Base-by-base conservation (phyloP, 2,329 filamentous ascomycete species). In the Aspergillaceae sp. region DNA sequence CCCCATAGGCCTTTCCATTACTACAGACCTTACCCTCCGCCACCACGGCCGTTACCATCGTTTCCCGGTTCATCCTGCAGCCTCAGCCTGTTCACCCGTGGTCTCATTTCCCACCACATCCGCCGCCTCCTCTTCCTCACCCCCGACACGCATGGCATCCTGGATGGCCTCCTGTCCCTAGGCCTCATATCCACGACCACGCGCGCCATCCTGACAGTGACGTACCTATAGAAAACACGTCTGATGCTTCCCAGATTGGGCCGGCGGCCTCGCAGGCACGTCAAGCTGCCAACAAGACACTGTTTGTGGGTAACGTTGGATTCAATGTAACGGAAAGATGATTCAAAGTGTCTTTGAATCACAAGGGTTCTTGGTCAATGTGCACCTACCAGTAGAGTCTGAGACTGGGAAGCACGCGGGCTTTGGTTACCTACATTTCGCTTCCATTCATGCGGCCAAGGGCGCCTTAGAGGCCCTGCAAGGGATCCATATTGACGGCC, bases 231-330 rank as follows among this genome's bases (percentile, higher is more conserved):
- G 9, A 5, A 4, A 36, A 32, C 36, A 40, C 30, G 9, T 3
- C 7, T 10, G n/a, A 44, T 7, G 5, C 10, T 5, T 11, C 41
- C 28, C 29, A 36, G 3, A 41, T 8, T 9, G 30, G 6, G 8
- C 33, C 34, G 19, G 19, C 40, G 28, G 30, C 36, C 34, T 28
- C n/a, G 4, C 47, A 44, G 38, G 4, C 47, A 5, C 32, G 35
- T 3, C 28, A 34, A 26, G 19, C 46, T 32, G 48, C 28, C 32
- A 48, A 51, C 8, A 56, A 52, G 32, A 58, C 54, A 6, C 51
- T 71, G 29, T 70, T 71, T 44, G 61, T 71, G 42, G 65, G 67
- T 3, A 69, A 69, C 46, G 52, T 70, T n/a, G 63, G 64, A 7
- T 63, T 60, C 45, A 57, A 60, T n/a, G 66, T 66, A 11, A 65